phyloP scores from a whole-genome alignment of 768 basidiomycete species.

The Cytidiella melzeri region DNA sequence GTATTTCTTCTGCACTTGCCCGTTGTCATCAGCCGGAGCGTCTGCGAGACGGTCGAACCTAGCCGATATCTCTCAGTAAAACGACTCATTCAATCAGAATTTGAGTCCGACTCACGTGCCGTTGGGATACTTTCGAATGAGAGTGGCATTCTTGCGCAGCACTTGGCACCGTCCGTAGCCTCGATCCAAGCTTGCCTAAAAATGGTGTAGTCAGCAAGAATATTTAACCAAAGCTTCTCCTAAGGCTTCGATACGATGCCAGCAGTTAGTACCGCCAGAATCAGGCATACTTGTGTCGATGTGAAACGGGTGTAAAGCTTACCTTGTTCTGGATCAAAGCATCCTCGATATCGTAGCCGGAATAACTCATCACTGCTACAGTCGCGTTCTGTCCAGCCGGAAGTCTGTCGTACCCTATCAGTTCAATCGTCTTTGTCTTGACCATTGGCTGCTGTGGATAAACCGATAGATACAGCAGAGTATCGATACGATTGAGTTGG shows the following conservation, averaged over 20 bases:
- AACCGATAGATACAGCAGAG: constrained; percentile 92
- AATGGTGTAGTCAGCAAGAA: background rate
- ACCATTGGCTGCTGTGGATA: constrained; percentile 99
- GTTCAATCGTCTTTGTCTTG: constrained; percentile 96
- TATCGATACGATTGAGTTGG: constrained; percentile 96
- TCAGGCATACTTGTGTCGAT: no score
- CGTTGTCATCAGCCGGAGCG: constrained; percentile 80
- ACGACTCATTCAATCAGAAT: background rate
- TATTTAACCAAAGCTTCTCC: background rate
- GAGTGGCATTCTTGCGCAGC: constrained; percentile 88
- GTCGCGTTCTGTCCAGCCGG: constrained; percentile 98
- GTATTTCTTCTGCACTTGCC: constrained; percentile 75
- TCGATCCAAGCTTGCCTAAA: constrained; percentile 88
- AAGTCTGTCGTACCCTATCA: constrained; percentile 92
- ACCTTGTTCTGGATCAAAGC: constrained; percentile 94
- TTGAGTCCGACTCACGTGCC: constrained; percentile 72
- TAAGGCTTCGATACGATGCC: background rate
- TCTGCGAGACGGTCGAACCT: constrained; percentile 88
- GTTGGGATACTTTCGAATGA: constrained; percentile 94
- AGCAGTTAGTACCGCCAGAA: background rate
- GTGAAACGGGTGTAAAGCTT: constrained; percentile 15
- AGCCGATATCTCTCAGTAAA: background rate
- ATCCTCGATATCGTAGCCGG: constrained; percentile 99
- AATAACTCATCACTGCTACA: constrained; percentile 98
- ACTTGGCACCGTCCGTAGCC: constrained; percentile 99